A percentile compares a stretch with the other conserved stretches of the same genome.
These are phyloP conservation scores for Aspergillus mulundensis DNA, from an alignment of 495 filamentous ascomycete species.

Conservation along the genomic window DNA sequence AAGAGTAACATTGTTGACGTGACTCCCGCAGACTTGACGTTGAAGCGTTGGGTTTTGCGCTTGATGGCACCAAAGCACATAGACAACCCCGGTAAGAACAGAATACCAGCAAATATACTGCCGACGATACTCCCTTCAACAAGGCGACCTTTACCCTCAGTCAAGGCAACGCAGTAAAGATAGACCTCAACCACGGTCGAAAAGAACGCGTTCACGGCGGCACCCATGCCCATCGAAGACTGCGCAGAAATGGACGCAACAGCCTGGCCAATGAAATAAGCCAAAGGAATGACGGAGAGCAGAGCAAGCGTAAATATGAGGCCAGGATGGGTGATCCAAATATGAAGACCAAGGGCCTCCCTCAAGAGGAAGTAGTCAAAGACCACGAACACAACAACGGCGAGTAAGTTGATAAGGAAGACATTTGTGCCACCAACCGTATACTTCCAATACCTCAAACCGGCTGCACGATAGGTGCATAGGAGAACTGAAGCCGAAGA, in stretches of 20 bases:
- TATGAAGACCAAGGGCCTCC: constrained; percentile 62
- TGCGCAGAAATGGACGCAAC: constrained; percentile 99
- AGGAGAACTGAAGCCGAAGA: constrained; percentile 83
- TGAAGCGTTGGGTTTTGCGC: constrained; percentile 97
- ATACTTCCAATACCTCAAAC: constrained; percentile 97
- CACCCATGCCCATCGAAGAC: constrained; percentile 98
- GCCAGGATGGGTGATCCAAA: constrained; percentile 69
- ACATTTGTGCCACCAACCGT: constrained; percentile 98
- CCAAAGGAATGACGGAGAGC: constrained; percentile 91
- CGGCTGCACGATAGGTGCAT: constrained; percentile 95
- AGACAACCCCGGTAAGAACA: constrained; percentile 93
- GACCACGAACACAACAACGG: constrained; percentile 84
- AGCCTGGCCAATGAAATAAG: constrained; percentile 98
- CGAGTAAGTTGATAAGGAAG: constrained; percentile 95
- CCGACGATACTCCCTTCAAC: constrained; percentile 97
- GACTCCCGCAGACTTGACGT: constrained; percentile 93
- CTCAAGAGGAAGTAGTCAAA: constrained; percentile 83
- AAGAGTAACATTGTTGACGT: constrained; percentile 98
- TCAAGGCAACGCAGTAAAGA: constrained; percentile 92
- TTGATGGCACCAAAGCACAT: constrained; percentile 99
- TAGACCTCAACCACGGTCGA: constrained; percentile 98
- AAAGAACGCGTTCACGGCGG: constrained; percentile 97
- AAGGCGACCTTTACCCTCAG: constrained; percentile 85
- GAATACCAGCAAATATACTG: constrained; percentile 93
- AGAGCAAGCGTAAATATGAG: constrained; percentile 83